Evolutionary conservation across 768 basidiomycete genomes (phyloP).

Genomic region (Hypsizygus marmoreus): DNA sequence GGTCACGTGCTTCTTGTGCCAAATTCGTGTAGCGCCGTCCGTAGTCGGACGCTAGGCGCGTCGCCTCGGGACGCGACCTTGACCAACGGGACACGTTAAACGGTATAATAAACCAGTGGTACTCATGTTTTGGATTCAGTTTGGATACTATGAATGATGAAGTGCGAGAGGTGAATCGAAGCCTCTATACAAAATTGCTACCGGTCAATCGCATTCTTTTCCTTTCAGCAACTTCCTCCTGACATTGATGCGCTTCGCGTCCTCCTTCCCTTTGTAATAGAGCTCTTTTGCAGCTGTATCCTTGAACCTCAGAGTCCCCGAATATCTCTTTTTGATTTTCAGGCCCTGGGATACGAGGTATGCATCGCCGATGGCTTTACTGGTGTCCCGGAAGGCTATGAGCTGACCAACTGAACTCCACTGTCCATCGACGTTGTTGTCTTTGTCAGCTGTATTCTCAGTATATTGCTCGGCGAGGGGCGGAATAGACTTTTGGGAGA

Average conservation of each 20-base stretch:
- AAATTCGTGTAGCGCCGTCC: too few species aligned
- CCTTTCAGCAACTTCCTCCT: constrained; percentile 2
- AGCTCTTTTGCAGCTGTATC: not conserved
- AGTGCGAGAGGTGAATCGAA: too few species aligned
- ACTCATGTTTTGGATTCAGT: too few species aligned
- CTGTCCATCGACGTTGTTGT: not conserved
- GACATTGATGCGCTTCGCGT: constrained; percentile 1
- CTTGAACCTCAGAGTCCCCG: not conserved
- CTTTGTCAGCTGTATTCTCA: not conserved
- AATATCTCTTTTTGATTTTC: not conserved
- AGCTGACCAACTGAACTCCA: constrained; percentile 3
- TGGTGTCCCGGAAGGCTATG: not conserved
- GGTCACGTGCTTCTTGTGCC: not conserved
- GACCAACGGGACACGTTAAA: too few species aligned
- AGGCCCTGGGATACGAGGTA: constrained; percentile 1
- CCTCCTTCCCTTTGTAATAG: not conserved
- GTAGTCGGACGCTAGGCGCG: too few species aligned
- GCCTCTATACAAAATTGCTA: too few species aligned
- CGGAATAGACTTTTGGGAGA: not conserved
- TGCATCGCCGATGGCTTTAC: not conserved
- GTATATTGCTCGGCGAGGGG: not conserved
- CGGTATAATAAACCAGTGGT: too few species aligned
- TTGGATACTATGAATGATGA: too few species aligned
- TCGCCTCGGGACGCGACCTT: too few species aligned
- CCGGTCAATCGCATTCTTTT: not conserved